phyloP scores from a whole-genome alignment of 352 stramenopile species.

The Phytopythium helicoides region DNA sequence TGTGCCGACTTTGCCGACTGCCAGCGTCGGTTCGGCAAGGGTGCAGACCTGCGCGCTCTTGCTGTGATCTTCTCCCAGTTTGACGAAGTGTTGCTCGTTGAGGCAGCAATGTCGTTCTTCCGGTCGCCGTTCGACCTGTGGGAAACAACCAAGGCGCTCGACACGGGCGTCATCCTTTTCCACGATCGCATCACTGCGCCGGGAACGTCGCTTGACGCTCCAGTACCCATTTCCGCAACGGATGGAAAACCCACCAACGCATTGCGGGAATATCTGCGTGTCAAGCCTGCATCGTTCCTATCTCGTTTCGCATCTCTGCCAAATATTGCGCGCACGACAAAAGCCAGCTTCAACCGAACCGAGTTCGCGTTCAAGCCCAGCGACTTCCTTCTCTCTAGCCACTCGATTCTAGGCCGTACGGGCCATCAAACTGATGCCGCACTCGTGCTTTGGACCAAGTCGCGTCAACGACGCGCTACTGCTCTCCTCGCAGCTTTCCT shows the following conservation, averaged over 20 bases:
- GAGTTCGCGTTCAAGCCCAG: constrained; percentile 17
- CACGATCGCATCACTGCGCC: constrained; percentile 4
- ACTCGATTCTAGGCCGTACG: constrained; percentile 21
- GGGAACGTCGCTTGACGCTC: neutral
- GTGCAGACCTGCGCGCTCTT: constrained; percentile 31
- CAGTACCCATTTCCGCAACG: constrained; percentile 1
- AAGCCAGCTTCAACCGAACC: neutral
- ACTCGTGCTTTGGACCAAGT: constrained; percentile 32
- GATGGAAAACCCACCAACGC: neutral
- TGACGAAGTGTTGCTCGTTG: constrained; percentile 40
- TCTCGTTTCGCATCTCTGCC: constrained; percentile 8
- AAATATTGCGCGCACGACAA: neutral
- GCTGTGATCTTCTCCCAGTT: constrained; percentile 33
- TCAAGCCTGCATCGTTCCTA: constrained; percentile 4
- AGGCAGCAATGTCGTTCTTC: constrained; percentile 39
- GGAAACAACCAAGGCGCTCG: constrained; percentile 19
- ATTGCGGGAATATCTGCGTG: constrained; percentile 14
- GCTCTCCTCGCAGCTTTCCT: constrained; percentile 32
- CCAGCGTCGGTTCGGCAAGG: constrained; percentile 16
- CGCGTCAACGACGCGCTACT: constrained; percentile 24
- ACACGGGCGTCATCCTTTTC: constrained; percentile 17
- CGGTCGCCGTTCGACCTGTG: constrained; percentile 29
- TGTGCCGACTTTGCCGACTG: constrained; percentile 23
- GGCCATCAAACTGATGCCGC: constrained; percentile 36
- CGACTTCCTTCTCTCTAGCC: constrained; percentile 16